Conservation (phyloP, 164 flowering plant species). For the Annona cherimola region DNA sequence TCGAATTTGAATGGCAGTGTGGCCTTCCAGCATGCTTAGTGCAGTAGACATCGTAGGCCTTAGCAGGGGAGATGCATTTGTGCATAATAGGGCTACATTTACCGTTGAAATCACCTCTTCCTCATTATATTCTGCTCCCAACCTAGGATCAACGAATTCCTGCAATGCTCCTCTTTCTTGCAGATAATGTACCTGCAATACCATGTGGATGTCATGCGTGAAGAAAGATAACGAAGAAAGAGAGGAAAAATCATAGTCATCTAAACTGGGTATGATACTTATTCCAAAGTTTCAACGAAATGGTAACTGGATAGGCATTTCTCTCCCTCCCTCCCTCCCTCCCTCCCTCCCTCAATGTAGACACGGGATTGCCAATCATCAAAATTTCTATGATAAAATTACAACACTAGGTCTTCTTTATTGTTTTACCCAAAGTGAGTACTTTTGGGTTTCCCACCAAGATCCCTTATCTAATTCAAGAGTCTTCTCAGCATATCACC, state of each 20-base stretch:
- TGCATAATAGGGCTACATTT: constrained; percentile 26
- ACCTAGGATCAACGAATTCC: constrained; percentile 26
- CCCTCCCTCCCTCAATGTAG: too few relatives aligned
- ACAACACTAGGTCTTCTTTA: too few relatives aligned
- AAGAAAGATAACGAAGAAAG: background rate
- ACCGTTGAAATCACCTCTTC: constrained; percentile 20
- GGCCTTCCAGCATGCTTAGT: constrained; percentile 34
- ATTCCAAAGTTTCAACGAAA: background rate
- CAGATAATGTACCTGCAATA: constrained; percentile 16
- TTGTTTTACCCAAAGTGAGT: too few relatives aligned
- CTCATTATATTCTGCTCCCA: constrained; percentile 14
- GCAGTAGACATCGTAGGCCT: constrained; percentile 30
- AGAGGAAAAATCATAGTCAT: background rate
- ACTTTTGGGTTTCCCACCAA: too few relatives aligned
- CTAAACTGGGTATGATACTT: background rate
- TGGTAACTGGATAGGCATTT: background rate
- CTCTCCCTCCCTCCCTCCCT: too few relatives aligned
- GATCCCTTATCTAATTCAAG: too few relatives aligned
- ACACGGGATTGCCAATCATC: too few relatives aligned
- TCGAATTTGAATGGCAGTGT: constrained; percentile 9
- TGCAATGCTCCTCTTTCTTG: constrained; percentile 22
- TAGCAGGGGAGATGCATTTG: constrained; percentile 25
- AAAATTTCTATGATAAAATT: too few relatives aligned
- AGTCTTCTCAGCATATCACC: too few relatives aligned
- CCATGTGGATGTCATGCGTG: background rate